These are phyloP conservation scores for Hypholoma fasciculare DNA, from an alignment of 768 basidiomycete genomes.

Conservation along the genomic window DNA sequence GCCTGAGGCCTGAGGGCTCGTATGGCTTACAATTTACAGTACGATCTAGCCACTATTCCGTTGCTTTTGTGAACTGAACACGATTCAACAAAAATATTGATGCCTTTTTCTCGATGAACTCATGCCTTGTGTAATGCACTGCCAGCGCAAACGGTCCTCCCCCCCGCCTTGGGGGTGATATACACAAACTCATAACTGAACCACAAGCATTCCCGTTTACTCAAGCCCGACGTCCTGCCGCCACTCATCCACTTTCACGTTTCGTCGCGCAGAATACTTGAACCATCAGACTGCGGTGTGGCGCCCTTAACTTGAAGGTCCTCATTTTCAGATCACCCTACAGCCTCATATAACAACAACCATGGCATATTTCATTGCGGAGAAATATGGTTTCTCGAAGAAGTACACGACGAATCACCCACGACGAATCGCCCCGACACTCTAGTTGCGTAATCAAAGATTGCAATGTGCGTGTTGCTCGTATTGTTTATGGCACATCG, in stretches of 20 bases:
- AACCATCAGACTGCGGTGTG: no score
- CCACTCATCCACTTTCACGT: constrained; percentile 3
- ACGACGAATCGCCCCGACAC: no score
- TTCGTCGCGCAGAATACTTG: neutral
- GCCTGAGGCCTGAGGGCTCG: constrained; percentile 53
- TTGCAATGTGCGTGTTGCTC: constrained; percentile 46
- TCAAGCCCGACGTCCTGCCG: neutral
- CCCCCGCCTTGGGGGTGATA: neutral
- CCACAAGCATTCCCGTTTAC: neutral
- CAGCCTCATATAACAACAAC: neutral
- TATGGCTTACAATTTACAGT: constrained; percentile 50
- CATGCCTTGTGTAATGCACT: neutral
- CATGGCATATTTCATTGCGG: constrained; percentile 74
- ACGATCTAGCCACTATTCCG: no score
- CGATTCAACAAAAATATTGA: no score
- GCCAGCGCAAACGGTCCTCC: neutral
- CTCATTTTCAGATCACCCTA: neutral
- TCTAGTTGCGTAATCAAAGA: constrained; percentile 81
- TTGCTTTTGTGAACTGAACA: neutral
- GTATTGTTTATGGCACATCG: neutral
- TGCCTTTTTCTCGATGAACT: no score
- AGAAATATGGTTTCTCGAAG: constrained; percentile 72
- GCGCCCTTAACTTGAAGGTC: no score
- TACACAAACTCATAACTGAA: neutral
- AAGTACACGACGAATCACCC: constrained; percentile 89